Evolutionary conservation across 202 grass and related monocot species (phyloP), one percentile per base, ranked within the genome.

Genomic region (Alloteropsis angusta): DNA sequence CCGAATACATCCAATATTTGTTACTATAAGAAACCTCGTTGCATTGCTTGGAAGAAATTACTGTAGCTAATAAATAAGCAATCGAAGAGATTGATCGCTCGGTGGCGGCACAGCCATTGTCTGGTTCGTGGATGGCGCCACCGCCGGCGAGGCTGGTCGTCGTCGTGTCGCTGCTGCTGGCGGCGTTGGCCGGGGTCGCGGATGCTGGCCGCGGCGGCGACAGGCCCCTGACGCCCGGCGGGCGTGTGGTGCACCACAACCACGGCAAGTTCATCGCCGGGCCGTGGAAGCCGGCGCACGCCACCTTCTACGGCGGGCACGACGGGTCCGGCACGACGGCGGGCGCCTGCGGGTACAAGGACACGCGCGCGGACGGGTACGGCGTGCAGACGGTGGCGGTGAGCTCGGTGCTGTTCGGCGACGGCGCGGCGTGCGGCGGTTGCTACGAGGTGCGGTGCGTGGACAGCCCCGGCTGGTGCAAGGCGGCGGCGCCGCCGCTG

Each of bases 231-330:
- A 65, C 56, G 10, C 47, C 48, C 0, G 59, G 73, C 68, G 32
- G 38, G n/a, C 55, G 39, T 2, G 45, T 30, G 55, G 66, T 59
- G 30, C 78, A 89, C 72, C 89, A 48, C 72, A 87, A 62, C 58
- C 88, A 86, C 64, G 88, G 84, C 59, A 87, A 68, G 70, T 91
- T 87, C 58, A 60, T 9, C 2, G 39, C 62, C 0, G 68, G 85
- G 0, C 74, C 67, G 0, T 97, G 91, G 91, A 83, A 68, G 59
- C 57, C 28, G 4, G 94, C 88, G 35, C 94, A 97, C 48, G 94
- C 94, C 8, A 93, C 91, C 12, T 97, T 97, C 87, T 97, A 97
- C 44, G 94, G 94, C 28, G 88, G 88, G 3, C 54, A 68, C 7
- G 88, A 97, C 46, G 91, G 91, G 36, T 90, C 91, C 35, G 88